Evolutionary conservation across 805 yeast species (phyloP).

Genomic region (Kluyveromyces siamensis): DNA sequence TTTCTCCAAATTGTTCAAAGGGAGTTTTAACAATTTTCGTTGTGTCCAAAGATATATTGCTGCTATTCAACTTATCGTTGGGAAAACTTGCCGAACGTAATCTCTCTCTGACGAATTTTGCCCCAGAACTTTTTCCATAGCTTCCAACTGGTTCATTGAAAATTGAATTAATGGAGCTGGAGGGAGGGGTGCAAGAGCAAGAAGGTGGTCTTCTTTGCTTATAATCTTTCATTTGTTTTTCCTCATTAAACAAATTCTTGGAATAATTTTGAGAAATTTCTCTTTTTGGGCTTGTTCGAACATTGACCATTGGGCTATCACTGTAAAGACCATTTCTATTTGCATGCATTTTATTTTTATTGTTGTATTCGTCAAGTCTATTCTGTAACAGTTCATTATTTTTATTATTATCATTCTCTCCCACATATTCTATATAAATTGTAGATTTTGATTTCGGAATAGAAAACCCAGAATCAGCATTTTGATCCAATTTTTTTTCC

Average conservation of each 20-base stretch:
- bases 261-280: neutral
- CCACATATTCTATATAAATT: too few relatives aligned
- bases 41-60: neutral
- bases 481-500: too few relatives aligned
- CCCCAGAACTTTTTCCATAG: constrained; percentile 3
- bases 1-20: neutral
- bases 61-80: too few relatives aligned
- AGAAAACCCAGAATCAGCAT: neutral
- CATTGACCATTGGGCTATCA: too few relatives aligned
- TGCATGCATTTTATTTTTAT: too few relatives aligned
- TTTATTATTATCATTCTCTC: neutral
- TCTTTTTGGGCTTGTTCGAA: too few relatives aligned
- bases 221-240: too few relatives aligned
- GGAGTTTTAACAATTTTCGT: neutral
- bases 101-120: neutral
- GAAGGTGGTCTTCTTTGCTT: neutral
- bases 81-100: neutral
- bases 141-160: constrained; percentile 1
- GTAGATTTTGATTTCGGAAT: too few relatives aligned
- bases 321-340: too few relatives aligned
- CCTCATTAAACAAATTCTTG: neutral
- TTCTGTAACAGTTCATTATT: too few relatives aligned
- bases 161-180: neutral
- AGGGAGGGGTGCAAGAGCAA: neutral
- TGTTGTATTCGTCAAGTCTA: too few relatives aligned